phyloP scores from a whole-genome alignment of 345 rosid genomes.

The Eucalyptus shirleyi region DNA sequence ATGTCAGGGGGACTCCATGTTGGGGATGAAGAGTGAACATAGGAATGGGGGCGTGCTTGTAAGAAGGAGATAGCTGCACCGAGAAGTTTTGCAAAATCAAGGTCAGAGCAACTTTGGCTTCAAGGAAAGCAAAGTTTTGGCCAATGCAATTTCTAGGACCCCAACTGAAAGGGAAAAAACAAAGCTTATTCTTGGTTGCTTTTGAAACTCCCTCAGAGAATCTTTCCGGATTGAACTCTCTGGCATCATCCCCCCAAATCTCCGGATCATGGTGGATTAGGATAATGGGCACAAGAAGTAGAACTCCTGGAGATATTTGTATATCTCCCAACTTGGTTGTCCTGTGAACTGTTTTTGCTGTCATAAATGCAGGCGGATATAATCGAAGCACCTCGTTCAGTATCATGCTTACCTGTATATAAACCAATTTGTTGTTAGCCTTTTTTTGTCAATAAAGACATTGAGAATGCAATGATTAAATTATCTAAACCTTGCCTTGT shows the following conservation, averaged over 20 bases:
- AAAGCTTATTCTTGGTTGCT: background rate
- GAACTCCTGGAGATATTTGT: background rate
- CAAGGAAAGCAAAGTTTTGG: background rate
- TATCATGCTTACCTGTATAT: background rate
- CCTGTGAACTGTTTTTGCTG: background rate
- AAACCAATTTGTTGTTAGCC: background rate
- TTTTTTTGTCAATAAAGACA: background rate
- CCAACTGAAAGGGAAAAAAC: background rate
- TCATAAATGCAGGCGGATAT: background rate
- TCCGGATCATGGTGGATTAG: background rate
- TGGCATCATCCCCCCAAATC: background rate
- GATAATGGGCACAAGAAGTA: background rate
- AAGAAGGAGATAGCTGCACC: background rate
- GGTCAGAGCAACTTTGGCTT: background rate
- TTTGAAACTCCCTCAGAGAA: background rate
- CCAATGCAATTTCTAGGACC: background rate
- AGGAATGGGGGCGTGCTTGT: background rate
- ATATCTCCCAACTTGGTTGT: background rate
- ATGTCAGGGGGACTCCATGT: background rate
- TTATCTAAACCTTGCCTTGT: background rate
- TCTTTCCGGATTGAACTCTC: background rate
- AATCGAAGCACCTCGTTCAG: background rate
- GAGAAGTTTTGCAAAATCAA: background rate
- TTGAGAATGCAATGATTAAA: background rate
- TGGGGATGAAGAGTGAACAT: background rate